phyloP scores from a whole-genome alignment of 2,329 filamentous ascomycete species.

The Pseudopithomyces chartarum region DNA sequence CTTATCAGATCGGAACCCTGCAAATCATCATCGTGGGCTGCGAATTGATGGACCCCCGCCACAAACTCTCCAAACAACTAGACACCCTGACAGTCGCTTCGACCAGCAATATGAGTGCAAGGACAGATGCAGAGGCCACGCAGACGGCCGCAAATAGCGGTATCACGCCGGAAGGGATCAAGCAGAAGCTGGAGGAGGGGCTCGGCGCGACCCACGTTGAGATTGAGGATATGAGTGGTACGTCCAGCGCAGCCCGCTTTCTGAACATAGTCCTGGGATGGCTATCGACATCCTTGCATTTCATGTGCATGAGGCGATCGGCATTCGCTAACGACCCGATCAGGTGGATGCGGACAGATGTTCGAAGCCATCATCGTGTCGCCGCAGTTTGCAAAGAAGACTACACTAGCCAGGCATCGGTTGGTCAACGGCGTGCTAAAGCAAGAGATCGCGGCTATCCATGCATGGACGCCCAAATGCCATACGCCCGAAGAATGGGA shows the following conservation, averaged over 20 bases:
- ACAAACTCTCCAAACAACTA: slow-evolving; percentile 41
- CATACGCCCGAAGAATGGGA: slow-evolving; percentile 91
- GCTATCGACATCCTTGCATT: neutral
- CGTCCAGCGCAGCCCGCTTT: slow-evolving; percentile 23
- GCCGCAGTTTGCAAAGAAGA: slow-evolving; percentile 58
- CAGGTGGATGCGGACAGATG: slow-evolving; percentile 73
- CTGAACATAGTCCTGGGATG: neutral
- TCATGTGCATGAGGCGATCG: neutral
- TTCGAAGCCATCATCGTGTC: slow-evolving; percentile 72
- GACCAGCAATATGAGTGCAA: slow-evolving; percentile 48
- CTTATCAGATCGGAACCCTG: slow-evolving; percentile 42
- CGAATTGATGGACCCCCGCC: slow-evolving; percentile 36
- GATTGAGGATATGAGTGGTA: slow-evolving; percentile 92
- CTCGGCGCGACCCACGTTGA: slow-evolving; percentile 80
- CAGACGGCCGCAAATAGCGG: slow-evolving; percentile 61
- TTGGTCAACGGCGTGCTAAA: slow-evolving; percentile 84
- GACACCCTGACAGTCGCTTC: slow-evolving; percentile 30
- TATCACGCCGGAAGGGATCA: slow-evolving; percentile 76
- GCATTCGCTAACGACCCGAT: slow-evolving; percentile 16
- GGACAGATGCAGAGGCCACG: slow-evolving; percentile 48
- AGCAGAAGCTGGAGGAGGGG: slow-evolving; percentile 69
- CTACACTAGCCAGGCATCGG: slow-evolving; percentile 80
- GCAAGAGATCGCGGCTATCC: slow-evolving; percentile 86
- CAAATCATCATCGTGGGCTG: slow-evolving; percentile 18
- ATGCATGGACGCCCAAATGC: slow-evolving; percentile 94